These are phyloP conservation scores for Oryza coarctata DNA, from an alignment of 176 grass and related monocot species.

Conservation along the genomic window DNA sequence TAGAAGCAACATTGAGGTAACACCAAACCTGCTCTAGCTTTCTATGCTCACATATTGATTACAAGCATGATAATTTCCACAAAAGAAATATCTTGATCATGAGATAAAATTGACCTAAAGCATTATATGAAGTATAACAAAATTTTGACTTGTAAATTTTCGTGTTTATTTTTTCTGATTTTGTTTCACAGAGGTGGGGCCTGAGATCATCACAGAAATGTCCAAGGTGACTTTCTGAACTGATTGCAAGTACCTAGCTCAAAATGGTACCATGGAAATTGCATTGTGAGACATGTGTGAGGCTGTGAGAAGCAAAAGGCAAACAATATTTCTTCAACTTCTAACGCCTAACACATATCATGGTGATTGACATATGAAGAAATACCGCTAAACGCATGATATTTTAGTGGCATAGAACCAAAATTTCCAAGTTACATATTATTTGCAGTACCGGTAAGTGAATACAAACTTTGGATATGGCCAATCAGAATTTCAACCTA, in stretches of 20 bases:
- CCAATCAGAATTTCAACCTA: background rate
- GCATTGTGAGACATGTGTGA: background rate
- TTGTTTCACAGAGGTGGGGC: background rate
- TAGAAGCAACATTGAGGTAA: background rate
- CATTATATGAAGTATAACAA: background rate
- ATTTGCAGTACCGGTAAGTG: background rate
- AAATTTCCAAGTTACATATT: background rate
- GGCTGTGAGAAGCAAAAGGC: background rate
- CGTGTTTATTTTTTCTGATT: background rate
- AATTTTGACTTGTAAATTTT: background rate
- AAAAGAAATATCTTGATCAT: background rate
- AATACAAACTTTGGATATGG: background rate
- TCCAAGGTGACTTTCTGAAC: background rate
- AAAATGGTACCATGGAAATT: background rate
- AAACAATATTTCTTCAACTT: background rate
- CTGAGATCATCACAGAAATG: background rate
- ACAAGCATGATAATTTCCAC: background rate
- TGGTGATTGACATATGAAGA: background rate
- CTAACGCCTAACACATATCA: background rate
- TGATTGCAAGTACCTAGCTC: background rate
- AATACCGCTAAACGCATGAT: background rate
- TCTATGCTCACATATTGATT: background rate
- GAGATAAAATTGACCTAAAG: background rate
- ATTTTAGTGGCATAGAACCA: background rate
- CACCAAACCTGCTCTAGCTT: background rate